These are phyloP conservation scores for Phytopythium boreale DNA, from an alignment of 352 stramenopile genomes.

Conservation along the genomic window DNA sequence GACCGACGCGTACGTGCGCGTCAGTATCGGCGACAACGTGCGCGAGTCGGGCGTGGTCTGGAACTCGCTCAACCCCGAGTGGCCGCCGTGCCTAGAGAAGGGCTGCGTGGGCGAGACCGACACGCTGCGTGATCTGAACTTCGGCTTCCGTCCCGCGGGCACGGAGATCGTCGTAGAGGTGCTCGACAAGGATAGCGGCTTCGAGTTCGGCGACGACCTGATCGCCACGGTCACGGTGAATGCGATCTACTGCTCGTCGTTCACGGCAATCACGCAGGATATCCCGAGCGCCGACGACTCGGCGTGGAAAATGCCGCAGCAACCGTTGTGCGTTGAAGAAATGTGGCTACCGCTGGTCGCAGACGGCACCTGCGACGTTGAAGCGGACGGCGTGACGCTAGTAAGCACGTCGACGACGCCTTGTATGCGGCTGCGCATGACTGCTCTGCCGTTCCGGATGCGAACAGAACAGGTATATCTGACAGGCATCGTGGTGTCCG, in stretches of 20 bases:
- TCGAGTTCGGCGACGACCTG: constrained; percentile 88
- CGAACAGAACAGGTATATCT: constrained; percentile 63
- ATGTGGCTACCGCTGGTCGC: constrained; percentile 60
- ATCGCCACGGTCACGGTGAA: constrained; percentile 67
- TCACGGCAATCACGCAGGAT: constrained; percentile 45
- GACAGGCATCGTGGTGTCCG: constrained; percentile 38
- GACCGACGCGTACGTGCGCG: constrained; percentile 80
- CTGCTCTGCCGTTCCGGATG: constrained; percentile 71
- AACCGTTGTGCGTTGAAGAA: constrained; percentile 77
- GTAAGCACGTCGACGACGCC: constrained; percentile 18
- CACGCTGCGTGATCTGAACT: constrained; percentile 67
- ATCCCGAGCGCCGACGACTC: constrained; percentile 53
- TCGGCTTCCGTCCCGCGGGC: constrained; percentile 82
- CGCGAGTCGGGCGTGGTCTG: constrained; percentile 53
- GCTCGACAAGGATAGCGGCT: constrained; percentile 76
- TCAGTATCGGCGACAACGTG: constrained; percentile 69
- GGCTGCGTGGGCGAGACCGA: constrained; percentile 49
- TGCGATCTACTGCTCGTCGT: constrained; percentile 80
- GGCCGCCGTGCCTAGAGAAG: constrained; percentile 44
- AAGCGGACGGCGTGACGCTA: constrained; percentile 1
- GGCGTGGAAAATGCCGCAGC: constrained; percentile 52
- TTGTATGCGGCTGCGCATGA: constrained; percentile 77
- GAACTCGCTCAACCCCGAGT: constrained; percentile 79
- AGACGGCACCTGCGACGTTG: constrained; percentile 9
- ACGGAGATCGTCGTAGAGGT: constrained; percentile 68